Base-by-base conservation (phyloP, 2,329 filamentous ascomycete species). In the Pyrenophora seminiperda region DNA sequence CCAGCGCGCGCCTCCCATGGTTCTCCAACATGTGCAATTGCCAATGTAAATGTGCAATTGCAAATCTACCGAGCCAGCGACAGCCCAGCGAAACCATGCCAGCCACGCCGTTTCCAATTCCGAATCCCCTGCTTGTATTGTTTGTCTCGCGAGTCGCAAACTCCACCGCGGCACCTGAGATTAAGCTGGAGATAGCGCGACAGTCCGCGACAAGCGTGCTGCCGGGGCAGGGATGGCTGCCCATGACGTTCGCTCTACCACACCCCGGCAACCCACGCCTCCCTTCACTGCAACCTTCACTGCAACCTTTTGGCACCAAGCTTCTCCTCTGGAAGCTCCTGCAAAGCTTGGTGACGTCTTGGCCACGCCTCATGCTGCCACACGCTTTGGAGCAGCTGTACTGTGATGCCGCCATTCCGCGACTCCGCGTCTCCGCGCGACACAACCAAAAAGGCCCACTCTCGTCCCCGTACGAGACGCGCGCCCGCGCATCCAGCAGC, bases 161-260 rank as follows among this genome's bases (percentile, higher is more conserved):
- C 33, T 45, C 42, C 42, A 31, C 47, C 36, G 54, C 49, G 56
- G 54, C 54, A 54, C 53, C 53, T 53, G 54, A 60, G 54, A 60
- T 60, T 60, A 59, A 58, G 57, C 57, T 51, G 56, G 57, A 56
- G 57, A 60, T 60, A 58, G 57, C 57, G 54, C 57, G 43, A 51
- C 49, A 38, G 44, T 47, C 49, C 32, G 49, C 49, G 43, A 47
- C 48, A 51, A 41, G 48, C 48, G 48, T 51, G 42, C 41, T 14
- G 13, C 38, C 37, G 18, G 27, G n/a, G 49, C 43, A 51, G 43
- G 49, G 49, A 51, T 51, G 18, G 27, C 32, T 38, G 33, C 43
- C 33, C 43, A 51, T 51, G 49, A 51, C 49, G 49, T 51, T 51
- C 34, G 41, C 43, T 24, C 43, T 47, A 47, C 30, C 41, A 44